Evolutionary conservation across 2,329 filamentous ascomycete genomes (phyloP).

Genomic region (Exophiala xenobiotica): DNA sequence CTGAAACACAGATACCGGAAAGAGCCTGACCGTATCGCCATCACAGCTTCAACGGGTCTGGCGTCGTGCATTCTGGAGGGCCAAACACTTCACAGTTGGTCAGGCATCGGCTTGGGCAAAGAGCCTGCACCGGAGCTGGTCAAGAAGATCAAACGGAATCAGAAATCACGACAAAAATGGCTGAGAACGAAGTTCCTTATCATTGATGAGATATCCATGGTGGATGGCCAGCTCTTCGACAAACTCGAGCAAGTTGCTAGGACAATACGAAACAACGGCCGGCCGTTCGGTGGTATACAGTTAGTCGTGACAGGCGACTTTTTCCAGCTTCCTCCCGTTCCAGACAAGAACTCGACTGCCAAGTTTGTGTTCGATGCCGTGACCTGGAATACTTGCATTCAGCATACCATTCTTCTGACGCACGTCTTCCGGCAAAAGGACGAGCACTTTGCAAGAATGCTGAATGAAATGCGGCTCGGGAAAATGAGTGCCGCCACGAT

Average conservation of each 20-base stretch:
- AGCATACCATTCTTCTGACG: slow-evolving; percentile 92
- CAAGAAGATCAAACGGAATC: slow-evolving; percentile 86
- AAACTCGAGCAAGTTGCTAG: slow-evolving; percentile 89
- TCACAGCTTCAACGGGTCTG: slow-evolving; percentile 92
- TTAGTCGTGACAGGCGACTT: slow-evolving; percentile 95
- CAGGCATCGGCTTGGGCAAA: slow-evolving; percentile 92
- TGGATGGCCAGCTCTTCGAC: slow-evolving; percentile 94
- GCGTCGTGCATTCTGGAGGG: slow-evolving; percentile 97
- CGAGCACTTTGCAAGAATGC: slow-evolving; percentile 83
- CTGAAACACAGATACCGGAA: slow-evolving; percentile 72
- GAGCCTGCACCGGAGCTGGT: slow-evolving; percentile 76
- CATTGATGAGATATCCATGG: slow-evolving; percentile 97
- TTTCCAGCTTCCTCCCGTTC: slow-evolving; percentile 93
- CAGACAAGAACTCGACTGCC: slow-evolving; percentile 68
- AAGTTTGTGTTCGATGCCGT: slow-evolving; percentile 92
- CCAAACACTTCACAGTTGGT: slow-evolving; percentile 92
- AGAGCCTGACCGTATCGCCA: slow-evolving; percentile 81
- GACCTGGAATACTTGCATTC: slow-evolving; percentile 88
- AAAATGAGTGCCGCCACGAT: slow-evolving; percentile 75
- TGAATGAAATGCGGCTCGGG: slow-evolving; percentile 96
- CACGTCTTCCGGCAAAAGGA: slow-evolving; percentile 97
- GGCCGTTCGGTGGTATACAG: slow-evolving; percentile 94
- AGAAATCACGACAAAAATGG: slow-evolving; percentile 87
- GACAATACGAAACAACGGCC: slow-evolving; percentile 81
- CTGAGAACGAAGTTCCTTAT: slow-evolving; percentile 81